phyloP scores from a whole-genome alignment of 2,329 filamentous ascomycete species.

The Clathrospora elynae region DNA sequence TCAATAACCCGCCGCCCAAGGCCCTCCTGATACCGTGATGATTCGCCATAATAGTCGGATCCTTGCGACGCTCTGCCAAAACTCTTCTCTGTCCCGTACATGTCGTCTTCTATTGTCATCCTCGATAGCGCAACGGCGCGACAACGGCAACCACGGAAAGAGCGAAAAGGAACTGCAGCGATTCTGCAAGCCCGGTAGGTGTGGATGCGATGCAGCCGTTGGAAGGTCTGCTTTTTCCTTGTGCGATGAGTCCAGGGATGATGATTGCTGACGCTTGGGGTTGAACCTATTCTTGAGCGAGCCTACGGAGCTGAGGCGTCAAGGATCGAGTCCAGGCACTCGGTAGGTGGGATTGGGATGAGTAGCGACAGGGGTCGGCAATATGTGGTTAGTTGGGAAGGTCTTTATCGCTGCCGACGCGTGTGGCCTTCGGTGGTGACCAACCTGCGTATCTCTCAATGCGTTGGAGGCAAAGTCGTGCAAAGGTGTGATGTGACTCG shows the following conservation, averaged over 20 bases:
- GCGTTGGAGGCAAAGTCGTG: constrained; percentile 1
- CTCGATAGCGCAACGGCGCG: constrained; percentile 10
- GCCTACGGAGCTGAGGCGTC: constrained; percentile 13
- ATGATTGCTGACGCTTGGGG: constrained; percentile 18
- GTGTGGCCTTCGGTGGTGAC: too few species aligned
- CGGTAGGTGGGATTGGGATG: constrained; percentile 11
- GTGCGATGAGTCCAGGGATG: constrained; percentile 6
- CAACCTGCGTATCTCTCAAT: too few species aligned
- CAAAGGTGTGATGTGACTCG: not conserved
- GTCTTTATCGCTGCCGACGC: constrained; percentile 17
- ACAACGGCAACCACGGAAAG: constrained; percentile 4
- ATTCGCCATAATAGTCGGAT: constrained; percentile 48
- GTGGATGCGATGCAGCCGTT: constrained; percentile 20
- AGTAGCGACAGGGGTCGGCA: constrained; percentile 8
- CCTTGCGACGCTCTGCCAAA: constrained; percentile 44
- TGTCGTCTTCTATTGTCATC: constrained; percentile 45
- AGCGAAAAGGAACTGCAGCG: constrained; percentile 21
- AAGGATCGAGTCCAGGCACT: constrained; percentile 10
- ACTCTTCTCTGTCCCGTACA: constrained; percentile 48
- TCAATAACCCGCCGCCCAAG: constrained; percentile 51
- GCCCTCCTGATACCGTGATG: constrained; percentile 39
- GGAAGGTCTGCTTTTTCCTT: constrained; percentile 8
- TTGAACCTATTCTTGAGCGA: constrained; percentile 19
- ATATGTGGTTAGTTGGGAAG: constrained; percentile 13
- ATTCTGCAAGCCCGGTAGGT: constrained; percentile 27